These are phyloP conservation scores for Hydnomerulius pinastri DNA, from an alignment of 768 basidiomycete species.

Conservation along the genomic window DNA sequence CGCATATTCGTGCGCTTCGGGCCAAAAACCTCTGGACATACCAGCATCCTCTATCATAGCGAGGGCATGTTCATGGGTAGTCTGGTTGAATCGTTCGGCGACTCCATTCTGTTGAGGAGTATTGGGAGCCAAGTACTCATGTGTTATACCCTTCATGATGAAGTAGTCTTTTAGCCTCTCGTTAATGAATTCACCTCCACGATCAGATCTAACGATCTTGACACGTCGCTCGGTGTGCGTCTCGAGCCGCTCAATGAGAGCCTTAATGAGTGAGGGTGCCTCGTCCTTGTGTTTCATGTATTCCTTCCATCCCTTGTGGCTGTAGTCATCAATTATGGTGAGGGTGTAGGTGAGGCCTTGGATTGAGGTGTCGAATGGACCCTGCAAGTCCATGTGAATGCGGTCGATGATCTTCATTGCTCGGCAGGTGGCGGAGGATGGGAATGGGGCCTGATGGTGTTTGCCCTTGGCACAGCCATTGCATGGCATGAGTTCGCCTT, in stretches of 20 bases:
- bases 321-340: conserved; percentile 7
- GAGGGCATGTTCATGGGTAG: conserved; percentile 21
- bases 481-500: conserved; percentile 1
- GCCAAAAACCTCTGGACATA: conserved; percentile 25
- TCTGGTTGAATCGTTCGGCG: conserved; percentile 31
- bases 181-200: conserved; percentile 14
- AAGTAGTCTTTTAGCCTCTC: not conserved
- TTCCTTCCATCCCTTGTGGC: conserved; percentile 12
- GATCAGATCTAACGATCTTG: conserved; percentile 4
- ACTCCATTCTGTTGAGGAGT: conserved; percentile 32
- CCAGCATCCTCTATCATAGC: conserved; percentile 24
- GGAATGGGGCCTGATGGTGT: conserved; percentile 12
- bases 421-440: not conserved
- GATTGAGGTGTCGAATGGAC: conserved; percentile 4
- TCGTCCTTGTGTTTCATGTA: conserved; percentile 9
- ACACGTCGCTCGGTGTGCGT: not conserved
- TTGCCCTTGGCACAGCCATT: conserved; percentile 11
- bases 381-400: conserved; percentile 4
- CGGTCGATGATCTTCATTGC: not conserved
- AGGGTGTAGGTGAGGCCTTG: conserved; percentile 8
- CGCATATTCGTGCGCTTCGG: conserved; percentile 8
- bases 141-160: not conserved
- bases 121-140: conserved; percentile 10
- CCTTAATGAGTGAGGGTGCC: not conserved
- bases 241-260: not conserved